phyloP scores from a whole-genome alignment of 1,284 basidiomycete species.

The Cutaneotrichosporon sp. region DNA sequence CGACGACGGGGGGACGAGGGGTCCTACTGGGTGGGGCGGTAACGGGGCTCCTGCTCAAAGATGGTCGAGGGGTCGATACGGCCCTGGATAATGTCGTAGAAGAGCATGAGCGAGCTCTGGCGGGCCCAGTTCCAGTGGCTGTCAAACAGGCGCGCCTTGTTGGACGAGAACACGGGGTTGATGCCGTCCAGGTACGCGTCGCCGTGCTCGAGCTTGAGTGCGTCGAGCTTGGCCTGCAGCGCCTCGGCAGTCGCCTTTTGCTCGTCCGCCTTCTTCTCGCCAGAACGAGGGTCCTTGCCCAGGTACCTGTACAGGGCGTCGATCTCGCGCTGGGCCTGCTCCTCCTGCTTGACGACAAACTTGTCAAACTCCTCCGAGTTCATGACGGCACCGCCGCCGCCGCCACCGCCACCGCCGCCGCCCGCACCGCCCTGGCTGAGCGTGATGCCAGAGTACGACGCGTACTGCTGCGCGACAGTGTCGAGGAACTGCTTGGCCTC shows the following conservation, averaged over 20 bases:
- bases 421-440: slow-evolving; percentile 63
- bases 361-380: slow-evolving; percentile 98
- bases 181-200: slow-evolving; percentile 92
- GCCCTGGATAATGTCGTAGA: slow-evolving; percentile 95
- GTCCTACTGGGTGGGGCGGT: slow-evolving; percentile 7
- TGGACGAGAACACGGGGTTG: slow-evolving; percentile 83
- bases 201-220: slow-evolving; percentile 69
- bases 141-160: slow-evolving; percentile 96
- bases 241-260: slow-evolving; percentile 61
- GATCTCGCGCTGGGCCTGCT: slow-evolving; percentile 86
- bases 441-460: slow-evolving; percentile 77
- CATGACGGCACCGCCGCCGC: slow-evolving; percentile 73
- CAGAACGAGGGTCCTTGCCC: slow-evolving; percentile 82
- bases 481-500: slow-evolving; percentile 96
- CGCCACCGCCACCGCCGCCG: slow-evolving; percentile 58
- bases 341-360: slow-evolving; percentile 88
- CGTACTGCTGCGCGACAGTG: slow-evolving; percentile 73
- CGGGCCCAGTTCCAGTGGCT: slow-evolving; percentile 99
- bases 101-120: slow-evolving; percentile 91
- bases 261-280: slow-evolving; percentile 79
- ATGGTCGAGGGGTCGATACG: slow-evolving; percentile 46
- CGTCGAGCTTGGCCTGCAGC: slow-evolving; percentile 80
- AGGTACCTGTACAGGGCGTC: slow-evolving; percentile 96
- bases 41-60: slow-evolving; percentile 36
- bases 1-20: too few species aligned